phyloP scores from a whole-genome alignment of 2,329 filamentous ascomycete genomes.

The Penicillium italicum region DNA sequence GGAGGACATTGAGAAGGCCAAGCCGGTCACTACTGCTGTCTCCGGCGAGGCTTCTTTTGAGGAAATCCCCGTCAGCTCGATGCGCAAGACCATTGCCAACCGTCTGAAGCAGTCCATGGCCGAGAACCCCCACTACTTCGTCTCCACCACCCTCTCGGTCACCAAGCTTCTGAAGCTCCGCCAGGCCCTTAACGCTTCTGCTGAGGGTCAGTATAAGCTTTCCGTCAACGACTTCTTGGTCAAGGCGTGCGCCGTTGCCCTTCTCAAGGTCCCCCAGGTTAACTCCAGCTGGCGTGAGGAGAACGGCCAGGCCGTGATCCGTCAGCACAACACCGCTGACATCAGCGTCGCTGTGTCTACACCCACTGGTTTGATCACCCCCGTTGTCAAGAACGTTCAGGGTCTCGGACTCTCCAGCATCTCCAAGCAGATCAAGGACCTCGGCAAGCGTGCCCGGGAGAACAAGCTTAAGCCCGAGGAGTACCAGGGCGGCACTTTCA shows the following conservation, averaged over 20 bases:
- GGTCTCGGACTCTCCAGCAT: slow-evolving; percentile 83
- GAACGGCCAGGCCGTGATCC: slow-evolving; percentile 73
- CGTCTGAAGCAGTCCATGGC: slow-evolving; percentile 84
- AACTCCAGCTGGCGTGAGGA: slow-evolving; percentile 90
- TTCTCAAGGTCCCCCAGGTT: slow-evolving; percentile 88
- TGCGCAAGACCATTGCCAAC: slow-evolving; percentile 97
- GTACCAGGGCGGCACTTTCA: slow-evolving; percentile 98
- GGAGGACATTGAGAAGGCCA: slow-evolving; percentile 86
- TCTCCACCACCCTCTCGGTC: slow-evolving; percentile 85
- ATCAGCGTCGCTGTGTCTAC: slow-evolving; percentile 95
- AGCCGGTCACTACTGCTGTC: slow-evolving; percentile 51
- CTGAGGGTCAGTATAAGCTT: slow-evolving; percentile 95
- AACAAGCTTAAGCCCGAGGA: slow-evolving; percentile 99
- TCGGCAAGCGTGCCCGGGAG: slow-evolving; percentile 92
- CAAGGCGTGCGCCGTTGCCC: slow-evolving; percentile 87
- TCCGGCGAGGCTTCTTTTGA: slow-evolving; percentile 67
- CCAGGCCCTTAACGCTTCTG: slow-evolving; percentile 80
- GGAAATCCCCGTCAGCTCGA: slow-evolving; percentile 79
- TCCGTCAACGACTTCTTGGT: slow-evolving; percentile 99
- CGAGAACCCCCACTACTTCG: slow-evolving; percentile 98
- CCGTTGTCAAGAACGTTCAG: slow-evolving; percentile 88
- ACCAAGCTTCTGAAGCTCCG: slow-evolving; percentile 95
- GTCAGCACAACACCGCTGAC: slow-evolving; percentile 88
- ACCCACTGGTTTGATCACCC: slow-evolving; percentile 90
- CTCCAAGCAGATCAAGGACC: slow-evolving; percentile 86